Evolutionary conservation across 108 stramenopile species (phyloP).

Genomic region (Seminavis robusta): DNA sequence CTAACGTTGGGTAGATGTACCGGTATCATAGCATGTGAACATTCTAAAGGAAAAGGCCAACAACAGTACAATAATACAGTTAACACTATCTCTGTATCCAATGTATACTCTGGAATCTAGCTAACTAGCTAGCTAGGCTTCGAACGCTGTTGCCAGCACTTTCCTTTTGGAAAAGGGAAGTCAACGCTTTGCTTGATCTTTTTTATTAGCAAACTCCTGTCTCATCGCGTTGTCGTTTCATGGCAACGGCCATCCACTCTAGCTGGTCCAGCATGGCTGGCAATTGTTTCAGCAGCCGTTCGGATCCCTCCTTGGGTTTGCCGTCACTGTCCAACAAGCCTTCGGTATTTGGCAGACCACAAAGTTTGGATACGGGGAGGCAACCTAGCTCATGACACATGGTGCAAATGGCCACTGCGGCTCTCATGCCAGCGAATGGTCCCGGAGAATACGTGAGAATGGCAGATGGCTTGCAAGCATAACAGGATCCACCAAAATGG

Average conservation of each 20-base stretch:
- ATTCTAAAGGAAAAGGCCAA: too few relatives aligned
- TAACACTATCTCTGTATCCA: too few relatives aligned
- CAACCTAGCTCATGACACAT: conserved; percentile 67
- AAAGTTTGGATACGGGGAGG: conserved; percentile 57
- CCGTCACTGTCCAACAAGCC: conserved; percentile 49
- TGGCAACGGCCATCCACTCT: conserved; percentile 74
- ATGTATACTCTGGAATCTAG: too few relatives aligned
- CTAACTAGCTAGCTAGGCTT: too few relatives aligned
- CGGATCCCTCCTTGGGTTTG: conserved; percentile 41
- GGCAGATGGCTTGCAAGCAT: conserved; percentile 52
- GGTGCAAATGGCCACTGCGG: conserved; percentile 49
- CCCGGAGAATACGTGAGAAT: conserved; percentile 60
- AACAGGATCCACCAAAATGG: conserved; percentile 52
- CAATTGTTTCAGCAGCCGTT: conserved; percentile 54
- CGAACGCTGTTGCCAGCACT: too few relatives aligned
- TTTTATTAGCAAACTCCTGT: too few relatives aligned
- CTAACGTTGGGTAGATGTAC: too few relatives aligned
- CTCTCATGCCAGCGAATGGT: conserved; percentile 53
- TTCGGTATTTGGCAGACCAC: conserved; percentile 32
- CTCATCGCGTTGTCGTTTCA: conserved; percentile 38
- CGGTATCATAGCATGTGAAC: too few relatives aligned
- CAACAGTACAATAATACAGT: too few relatives aligned
- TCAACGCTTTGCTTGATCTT: too few relatives aligned
- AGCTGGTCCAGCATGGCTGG: conserved; percentile 51
- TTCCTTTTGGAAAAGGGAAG: too few relatives aligned